These are phyloP conservation scores for Spizellomyces sp. DNA, from an alignment of 192 early-diverging fungal genomes.

Conservation along the genomic window DNA sequence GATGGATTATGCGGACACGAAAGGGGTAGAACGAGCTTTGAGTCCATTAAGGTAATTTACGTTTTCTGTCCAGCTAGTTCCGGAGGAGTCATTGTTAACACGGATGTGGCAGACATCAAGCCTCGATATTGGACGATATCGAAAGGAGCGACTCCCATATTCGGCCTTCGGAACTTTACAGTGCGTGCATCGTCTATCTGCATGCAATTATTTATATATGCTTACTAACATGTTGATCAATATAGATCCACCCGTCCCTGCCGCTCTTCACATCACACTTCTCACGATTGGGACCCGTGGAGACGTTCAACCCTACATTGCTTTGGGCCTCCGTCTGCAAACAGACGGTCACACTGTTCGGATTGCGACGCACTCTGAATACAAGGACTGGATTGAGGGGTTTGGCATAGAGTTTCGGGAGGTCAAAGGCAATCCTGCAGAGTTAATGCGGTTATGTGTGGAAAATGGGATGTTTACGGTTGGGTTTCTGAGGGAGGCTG, in stretches of 20 bases:
- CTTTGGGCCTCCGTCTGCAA: conserved; percentile 66
- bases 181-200: too few species aligned
- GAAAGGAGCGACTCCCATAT: conserved; percentile 11
- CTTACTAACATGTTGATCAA: too few species aligned
- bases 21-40: too few species aligned
- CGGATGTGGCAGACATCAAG: neutral
- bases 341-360: conserved; percentile 64
- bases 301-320: conserved; percentile 77
- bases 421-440: conserved; percentile 65
- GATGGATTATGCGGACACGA: too few species aligned
- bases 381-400: conserved; percentile 63
- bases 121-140: conserved; percentile 27
- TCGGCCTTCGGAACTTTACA: conserved; percentile 5
- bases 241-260: conserved; percentile 25
- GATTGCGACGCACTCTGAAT: conserved; percentile 72
- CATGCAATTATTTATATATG: too few species aligned
- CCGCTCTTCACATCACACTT: conserved; percentile 62
- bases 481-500: conserved; percentile 60
- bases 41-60: too few species aligned
- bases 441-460: conserved; percentile 65
- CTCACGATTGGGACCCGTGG: conserved; percentile 76
- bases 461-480: conserved; percentile 61
- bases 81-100: too few species aligned
- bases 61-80: too few species aligned
- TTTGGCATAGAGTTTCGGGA: conserved; percentile 71